Evolutionary conservation across 176 grass and related monocot genomes (phyloP), one percentile per base, ranked within the genome.

Genomic region (Poa annua): DNA sequence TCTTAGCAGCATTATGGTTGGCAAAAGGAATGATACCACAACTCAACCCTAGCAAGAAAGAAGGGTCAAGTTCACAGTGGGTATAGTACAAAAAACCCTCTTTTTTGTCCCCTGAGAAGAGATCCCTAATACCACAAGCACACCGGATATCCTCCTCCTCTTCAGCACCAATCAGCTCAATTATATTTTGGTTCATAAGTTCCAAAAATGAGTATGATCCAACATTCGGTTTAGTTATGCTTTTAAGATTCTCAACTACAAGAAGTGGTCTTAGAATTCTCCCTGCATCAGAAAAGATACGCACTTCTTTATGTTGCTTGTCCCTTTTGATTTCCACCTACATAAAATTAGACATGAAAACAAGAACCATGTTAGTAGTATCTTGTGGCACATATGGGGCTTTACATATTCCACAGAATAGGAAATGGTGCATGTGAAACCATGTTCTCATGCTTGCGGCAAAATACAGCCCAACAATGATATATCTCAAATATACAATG

Each of bases 321-420:
- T 97, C 95, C 81, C 69, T 86, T 85, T 97, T 97, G 76, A 97
- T 92, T 87, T 94, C 92, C 83, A 94, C 92, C 94, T 97, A 83
- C 42, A 50, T 50, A 86, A 85, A 79, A 55, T 79, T 57, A 74
- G 22, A 83, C 41, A 74, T 47, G 53, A 53, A 71, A 83, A 70
- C 12, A 83, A 10, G 25, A 84, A 76, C n/a, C 51, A 75, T 81
- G 44, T 84, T 55, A 87, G 38, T 36, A 76, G 25, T 33, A 24
- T 63, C 53, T 88, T 54, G 32, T 44, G 62, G 55, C 11, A 78
- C 11, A 22, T 32, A 83, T 56, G 48, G 22, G 76, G 53, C 71
- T 69, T 35, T 13, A 66, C 39, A 29, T 63, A 71, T 61, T 74
- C 1, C 47, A 74, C 8, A 74, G 8, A 70, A 70, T 14, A 49